Evolutionary conservation across 1,284 basidiomycete genomes (phyloP).

Genomic region (Sanguinoderma infundibulare): DNA sequence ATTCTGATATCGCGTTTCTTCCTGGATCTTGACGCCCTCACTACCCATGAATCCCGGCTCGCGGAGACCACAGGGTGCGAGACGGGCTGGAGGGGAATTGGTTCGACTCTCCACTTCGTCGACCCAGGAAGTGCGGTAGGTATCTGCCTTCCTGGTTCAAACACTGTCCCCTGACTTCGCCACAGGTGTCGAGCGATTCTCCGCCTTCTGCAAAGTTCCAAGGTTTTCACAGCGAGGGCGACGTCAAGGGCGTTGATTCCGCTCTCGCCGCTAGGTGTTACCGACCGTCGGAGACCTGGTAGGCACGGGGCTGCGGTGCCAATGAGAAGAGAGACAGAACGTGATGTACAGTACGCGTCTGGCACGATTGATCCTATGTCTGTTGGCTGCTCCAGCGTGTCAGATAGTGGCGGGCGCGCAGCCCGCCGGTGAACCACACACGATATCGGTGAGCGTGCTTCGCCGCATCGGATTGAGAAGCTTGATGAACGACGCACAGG

Average conservation of each 20-base stretch:
- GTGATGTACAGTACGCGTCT: conserved; percentile 1
- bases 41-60: not conserved
- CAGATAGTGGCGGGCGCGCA: not conserved
- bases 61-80: not conserved
- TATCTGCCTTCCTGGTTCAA: not conserved
- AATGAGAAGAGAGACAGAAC: not conserved
- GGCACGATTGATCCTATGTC: not conserved
- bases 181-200: not conserved
- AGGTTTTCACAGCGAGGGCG: not conserved
- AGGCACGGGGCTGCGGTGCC: not conserved
- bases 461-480: not conserved
- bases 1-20: conserved; percentile 23
- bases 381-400: not conserved
- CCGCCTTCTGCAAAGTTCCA: not conserved
- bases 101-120: not conserved
- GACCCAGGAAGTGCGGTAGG: not conserved
- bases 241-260: not conserved
- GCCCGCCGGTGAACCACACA: not conserved
- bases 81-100: not conserved
- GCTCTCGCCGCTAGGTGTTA: not conserved
- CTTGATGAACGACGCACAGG: not conserved
- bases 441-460: not conserved
- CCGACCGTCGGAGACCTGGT: conserved; percentile 1
- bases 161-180: not conserved
- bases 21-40: conserved; percentile 18